Evolutionary conservation across 2,329 filamentous ascomycete species (phyloP).

Genomic region (Penicillium sp.): DNA sequence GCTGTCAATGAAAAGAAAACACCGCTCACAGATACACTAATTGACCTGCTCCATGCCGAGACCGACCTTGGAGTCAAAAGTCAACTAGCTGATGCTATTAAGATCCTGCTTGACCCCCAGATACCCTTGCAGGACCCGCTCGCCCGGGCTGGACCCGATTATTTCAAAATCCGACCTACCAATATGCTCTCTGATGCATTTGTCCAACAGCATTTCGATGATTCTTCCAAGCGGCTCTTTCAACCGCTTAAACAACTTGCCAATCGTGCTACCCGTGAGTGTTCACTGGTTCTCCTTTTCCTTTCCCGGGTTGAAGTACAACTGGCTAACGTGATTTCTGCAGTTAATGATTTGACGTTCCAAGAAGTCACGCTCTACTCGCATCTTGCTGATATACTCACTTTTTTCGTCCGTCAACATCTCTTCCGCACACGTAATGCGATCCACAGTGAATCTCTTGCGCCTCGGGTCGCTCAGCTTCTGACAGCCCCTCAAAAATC

Average conservation of each 20-base stretch:
- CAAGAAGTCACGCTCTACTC: constrained; percentile 88
- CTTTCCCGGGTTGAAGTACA: background rate
- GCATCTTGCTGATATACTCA: constrained; percentile 88
- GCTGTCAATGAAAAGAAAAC: constrained; percentile 84
- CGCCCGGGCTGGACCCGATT: constrained; percentile 65
- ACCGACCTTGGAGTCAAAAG: constrained; percentile 92
- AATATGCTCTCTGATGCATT: constrained; percentile 82
- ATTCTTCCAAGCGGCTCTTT: constrained; percentile 81
- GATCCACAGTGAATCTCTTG: constrained; percentile 75
- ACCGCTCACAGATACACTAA: constrained; percentile 85
- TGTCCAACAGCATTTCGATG: constrained; percentile 84
- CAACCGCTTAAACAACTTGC: constrained; percentile 81
- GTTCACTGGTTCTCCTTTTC: background rate
- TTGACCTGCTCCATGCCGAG: constrained; percentile 87
- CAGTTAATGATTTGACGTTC: constrained; percentile 70
- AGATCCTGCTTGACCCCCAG: constrained; percentile 81
- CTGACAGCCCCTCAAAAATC: constrained; percentile 85
- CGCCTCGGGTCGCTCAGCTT: constrained; percentile 77
- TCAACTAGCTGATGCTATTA: constrained; percentile 92
- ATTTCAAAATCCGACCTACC: constrained; percentile 62
- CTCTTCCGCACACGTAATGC: constrained; percentile 84
- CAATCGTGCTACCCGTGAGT: constrained; percentile 56
- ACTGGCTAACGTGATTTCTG: constrained; percentile 8
- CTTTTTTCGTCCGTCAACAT: constrained; percentile 91
- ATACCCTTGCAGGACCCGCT: constrained; percentile 60